phyloP scores from a whole-genome alignment of 1,284 basidiomycete genomes.

The Vanrija sp. region DNA sequence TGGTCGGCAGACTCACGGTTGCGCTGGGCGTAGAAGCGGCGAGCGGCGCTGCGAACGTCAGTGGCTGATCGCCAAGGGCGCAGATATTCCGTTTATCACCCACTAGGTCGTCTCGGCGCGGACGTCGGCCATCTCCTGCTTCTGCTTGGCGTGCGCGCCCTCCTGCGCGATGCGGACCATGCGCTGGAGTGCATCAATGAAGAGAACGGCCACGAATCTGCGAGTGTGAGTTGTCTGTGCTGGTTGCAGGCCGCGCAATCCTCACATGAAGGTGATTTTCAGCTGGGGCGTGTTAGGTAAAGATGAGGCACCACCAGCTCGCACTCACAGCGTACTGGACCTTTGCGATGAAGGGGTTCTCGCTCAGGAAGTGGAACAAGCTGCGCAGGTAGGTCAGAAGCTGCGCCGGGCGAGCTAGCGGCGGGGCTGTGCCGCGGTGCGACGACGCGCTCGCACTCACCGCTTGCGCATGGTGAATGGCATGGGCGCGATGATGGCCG shows the following conservation, averaged over 20 bases:
- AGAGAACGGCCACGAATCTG: slow-evolving; percentile 74
- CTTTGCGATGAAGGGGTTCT: slow-evolving; percentile 53
- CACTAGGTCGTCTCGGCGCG: slow-evolving; percentile 75
- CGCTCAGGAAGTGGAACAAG: slow-evolving; percentile 50
- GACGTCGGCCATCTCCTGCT: slow-evolving; percentile 60
- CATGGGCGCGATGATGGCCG: slow-evolving; percentile 48
- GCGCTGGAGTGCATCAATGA: slow-evolving; percentile 78
- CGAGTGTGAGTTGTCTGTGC: neutral
- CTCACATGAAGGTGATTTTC: slow-evolving; percentile 90
- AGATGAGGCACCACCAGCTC: neutral
- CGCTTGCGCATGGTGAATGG: slow-evolving; percentile 48
- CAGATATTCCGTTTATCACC: slow-evolving; percentile 6
- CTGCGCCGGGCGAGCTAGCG: too few species aligned
- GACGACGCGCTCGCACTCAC: slow-evolving; percentile 23
- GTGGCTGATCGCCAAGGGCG: neutral
- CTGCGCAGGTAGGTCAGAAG: slow-evolving; percentile 19
- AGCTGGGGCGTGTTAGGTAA: slow-evolving; percentile 47
- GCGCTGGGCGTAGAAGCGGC: slow-evolving; percentile 81
- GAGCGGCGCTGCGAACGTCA: slow-evolving; percentile 55
- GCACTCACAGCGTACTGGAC: slow-evolving; percentile 52
- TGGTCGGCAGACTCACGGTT: slow-evolving; percentile 45
- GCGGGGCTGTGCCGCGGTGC: too few species aligned
- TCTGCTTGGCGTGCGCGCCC: slow-evolving; percentile 63
- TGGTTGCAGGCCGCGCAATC: neutral
- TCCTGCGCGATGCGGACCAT: slow-evolving; percentile 76